Base-by-base conservation (phyloP, 768 basidiomycete genomes). In the Mycena capillaripes region DNA sequence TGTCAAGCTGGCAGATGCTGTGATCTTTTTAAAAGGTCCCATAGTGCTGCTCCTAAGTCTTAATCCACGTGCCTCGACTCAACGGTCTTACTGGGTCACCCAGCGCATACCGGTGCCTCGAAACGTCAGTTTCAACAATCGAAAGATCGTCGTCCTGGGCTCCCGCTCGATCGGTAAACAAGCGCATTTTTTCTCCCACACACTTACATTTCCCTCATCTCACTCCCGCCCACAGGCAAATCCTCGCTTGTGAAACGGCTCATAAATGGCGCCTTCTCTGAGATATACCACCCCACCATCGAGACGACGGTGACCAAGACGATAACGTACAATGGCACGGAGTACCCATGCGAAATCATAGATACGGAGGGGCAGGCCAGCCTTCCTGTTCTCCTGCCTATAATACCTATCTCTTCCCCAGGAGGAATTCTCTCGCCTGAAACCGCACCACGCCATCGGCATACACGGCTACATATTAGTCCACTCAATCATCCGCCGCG, bases 341-440 rank as follows among this genome's bases (percentile, higher is more conserved):
- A 97, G 78, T 98, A 96, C 78, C 93, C 96, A 72, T 97, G 96
- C 84, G 96, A 97, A 83, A 97, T 99, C 85, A 95, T 98, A 77
- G 97, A 99, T 81, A 97, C 96, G 74, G 97, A 97, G 61, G 97
- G 97, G 36, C 97, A 98, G 91, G 97, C 95, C 70, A 38, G 74
- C 89, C 42, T 10, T 44, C 59, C 66, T 60, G 42, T 55, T 36
- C 34, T 36, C 34, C n/a, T n/a, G n/a, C n/a, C n/a, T n/a, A 6
- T 38, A 38, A 38, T 38, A 38, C 17, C 48, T 6, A 6, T 36
- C 34, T 36, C 61, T 65, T 17, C 32, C 58, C 72, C 40, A 96
- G 96, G 97, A 98, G 79, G 97, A 98, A 82, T 98, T 95, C 85
- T 94, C 96, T n/a, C 95, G 97, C 66, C 90, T 99, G 74, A 95